Conservation (phyloP, 495 filamentous ascomycete genomes). For the Antarctomyces pellizariae region DNA sequence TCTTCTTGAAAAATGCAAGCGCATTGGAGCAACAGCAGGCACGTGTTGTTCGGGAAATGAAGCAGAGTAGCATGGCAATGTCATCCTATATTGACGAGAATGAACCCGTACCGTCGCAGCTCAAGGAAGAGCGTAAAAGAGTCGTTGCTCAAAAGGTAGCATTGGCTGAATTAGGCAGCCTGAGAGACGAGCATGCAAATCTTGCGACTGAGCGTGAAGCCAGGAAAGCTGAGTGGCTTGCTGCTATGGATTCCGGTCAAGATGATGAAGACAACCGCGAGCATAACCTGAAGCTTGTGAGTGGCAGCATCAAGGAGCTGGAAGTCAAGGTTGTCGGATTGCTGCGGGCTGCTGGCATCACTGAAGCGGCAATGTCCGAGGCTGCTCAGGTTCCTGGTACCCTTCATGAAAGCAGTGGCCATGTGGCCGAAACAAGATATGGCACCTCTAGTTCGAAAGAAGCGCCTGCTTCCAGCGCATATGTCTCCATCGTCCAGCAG, state of each 20-base stretch:
- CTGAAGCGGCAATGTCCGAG: too few relatives aligned
- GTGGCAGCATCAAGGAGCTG: slow-evolving; percentile 4
- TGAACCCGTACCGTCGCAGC: slow-evolving; percentile 2
- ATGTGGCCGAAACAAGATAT: too few relatives aligned
- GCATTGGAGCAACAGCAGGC: slow-evolving; percentile 7
- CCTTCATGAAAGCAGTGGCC: too few relatives aligned
- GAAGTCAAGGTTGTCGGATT: slow-evolving; percentile 6
- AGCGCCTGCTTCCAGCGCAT: too few relatives aligned
- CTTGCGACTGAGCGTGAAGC: slow-evolving; percentile 4
- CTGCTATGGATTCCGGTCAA: slow-evolving; percentile 3
- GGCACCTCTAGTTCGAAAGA: too few relatives aligned
- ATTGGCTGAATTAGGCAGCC: slow-evolving; percentile 2
- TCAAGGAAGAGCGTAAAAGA: slow-evolving; percentile 8
- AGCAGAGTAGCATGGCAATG: slow-evolving; percentile 8
- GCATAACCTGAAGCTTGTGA: slow-evolving; percentile 2
- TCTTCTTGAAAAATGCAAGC: slow-evolving; percentile 9
- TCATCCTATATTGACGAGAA: slow-evolving; percentile 6
- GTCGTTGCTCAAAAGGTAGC: slow-evolving; percentile 7
- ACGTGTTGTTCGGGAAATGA: slow-evolving; percentile 8
- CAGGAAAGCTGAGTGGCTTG: slow-evolving; percentile 2
- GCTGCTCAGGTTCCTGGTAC: too few relatives aligned
- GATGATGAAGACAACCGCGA: slow-evolving; percentile 7
- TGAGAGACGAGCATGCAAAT: slow-evolving; percentile 1
- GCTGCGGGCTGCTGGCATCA: slow-evolving; percentile 8
- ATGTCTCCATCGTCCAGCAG: too few relatives aligned